Conservation (phyloP, 2,329 filamentous ascomycete genomes). For the Ceratocystis ficicola region DNA sequence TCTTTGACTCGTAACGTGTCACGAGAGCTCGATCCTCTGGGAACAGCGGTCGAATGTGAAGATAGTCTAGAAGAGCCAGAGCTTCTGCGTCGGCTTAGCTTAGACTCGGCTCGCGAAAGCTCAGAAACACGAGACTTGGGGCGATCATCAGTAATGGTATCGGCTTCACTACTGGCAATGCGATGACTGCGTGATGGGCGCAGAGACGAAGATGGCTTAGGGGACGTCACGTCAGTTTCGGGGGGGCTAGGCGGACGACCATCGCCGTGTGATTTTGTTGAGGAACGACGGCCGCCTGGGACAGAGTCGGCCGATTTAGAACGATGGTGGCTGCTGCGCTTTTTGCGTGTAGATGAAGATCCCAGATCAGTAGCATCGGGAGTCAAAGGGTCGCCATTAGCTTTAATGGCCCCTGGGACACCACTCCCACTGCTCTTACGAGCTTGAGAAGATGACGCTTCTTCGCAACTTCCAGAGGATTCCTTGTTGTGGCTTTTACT, state of each 20-base stretch:
- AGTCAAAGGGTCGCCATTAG: conserved; percentile 41
- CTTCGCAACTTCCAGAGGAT: conserved; percentile 53
- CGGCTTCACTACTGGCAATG: conserved; percentile 15
- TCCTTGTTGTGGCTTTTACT: conserved; percentile 91
- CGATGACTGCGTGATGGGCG: conserved; percentile 19
- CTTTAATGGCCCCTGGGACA: conserved; percentile 8
- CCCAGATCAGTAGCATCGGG: conserved; percentile 62
- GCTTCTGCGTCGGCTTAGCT: conserved; percentile 33
- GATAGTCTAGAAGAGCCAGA: conserved; percentile 41
- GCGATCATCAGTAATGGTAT: conserved; percentile 26
- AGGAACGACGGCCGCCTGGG: conserved; percentile 30
- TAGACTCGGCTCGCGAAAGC: conserved; percentile 35
- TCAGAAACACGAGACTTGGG: conserved; percentile 37
- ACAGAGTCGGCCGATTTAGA: conserved; percentile 39
- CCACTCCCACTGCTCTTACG: conserved; percentile 24
- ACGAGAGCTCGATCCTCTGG: conserved; percentile 13
- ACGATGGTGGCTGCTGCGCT: conserved; percentile 26
- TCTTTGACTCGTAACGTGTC: conserved; percentile 25
- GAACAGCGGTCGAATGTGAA: conserved; percentile 45
- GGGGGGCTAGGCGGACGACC: conserved; percentile 50
- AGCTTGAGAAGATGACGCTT: conserved; percentile 31
- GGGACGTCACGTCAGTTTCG: conserved; percentile 46
- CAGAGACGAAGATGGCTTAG: conserved; percentile 12
- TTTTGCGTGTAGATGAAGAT: conserved; percentile 21
- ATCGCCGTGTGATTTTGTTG: conserved; percentile 31